Percentiles rank a stretch among this genome's conserved stretches.
These are phyloP conservation scores for Vanrija sp. DNA, from an alignment of 1,284 basidiomycete species.

Conservation along the genomic window DNA sequence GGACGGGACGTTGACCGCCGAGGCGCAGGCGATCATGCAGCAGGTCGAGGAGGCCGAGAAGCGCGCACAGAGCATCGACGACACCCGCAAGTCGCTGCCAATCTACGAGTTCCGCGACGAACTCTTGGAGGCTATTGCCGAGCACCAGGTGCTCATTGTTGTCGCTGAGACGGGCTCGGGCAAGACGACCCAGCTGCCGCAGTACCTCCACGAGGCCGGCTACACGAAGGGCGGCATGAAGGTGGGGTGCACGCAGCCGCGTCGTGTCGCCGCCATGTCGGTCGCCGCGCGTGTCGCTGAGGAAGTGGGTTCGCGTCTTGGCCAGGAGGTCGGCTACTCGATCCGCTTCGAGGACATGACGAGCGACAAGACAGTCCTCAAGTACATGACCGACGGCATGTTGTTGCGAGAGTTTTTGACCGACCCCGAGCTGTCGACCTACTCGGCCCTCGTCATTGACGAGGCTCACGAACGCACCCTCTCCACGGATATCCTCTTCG, in stretches of 20 bases:
- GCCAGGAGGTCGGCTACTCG: constrained; percentile 96
- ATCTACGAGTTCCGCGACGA: constrained; percentile 83
- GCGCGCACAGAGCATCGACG: constrained; percentile 80
- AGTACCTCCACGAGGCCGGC: constrained; percentile 96
- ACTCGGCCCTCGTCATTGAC: constrained; percentile 89
- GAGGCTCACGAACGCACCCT: constrained; percentile 95
- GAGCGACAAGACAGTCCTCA: constrained; percentile 93
- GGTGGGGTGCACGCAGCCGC: constrained; percentile 95
- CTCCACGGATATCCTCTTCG: constrained; percentile 94
- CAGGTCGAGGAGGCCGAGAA: constrained; percentile 91
- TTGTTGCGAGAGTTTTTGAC: constrained; percentile 92
- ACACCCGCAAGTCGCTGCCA: constrained; percentile 84
- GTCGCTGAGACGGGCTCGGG: constrained; percentile 94
- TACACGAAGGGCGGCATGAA: constrained; percentile 85
- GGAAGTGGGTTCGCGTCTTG: constrained; percentile 94
- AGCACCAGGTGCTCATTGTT: constrained; percentile 88
- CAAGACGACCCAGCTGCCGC: constrained; percentile 96
- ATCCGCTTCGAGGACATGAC: constrained; percentile 99
- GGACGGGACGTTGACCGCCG: constrained; percentile 74
- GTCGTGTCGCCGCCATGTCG: constrained; percentile 98
- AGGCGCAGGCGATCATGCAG: constrained; percentile 76
- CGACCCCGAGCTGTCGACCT: constrained; percentile 88
- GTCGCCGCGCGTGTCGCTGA: constrained; percentile 98
- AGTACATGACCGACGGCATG: constrained; percentile 99
- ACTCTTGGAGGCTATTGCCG: constrained; percentile 79